Conservation (phyloP, 2,329 filamentous ascomycete species). For the Xylaria sp. region DNA sequence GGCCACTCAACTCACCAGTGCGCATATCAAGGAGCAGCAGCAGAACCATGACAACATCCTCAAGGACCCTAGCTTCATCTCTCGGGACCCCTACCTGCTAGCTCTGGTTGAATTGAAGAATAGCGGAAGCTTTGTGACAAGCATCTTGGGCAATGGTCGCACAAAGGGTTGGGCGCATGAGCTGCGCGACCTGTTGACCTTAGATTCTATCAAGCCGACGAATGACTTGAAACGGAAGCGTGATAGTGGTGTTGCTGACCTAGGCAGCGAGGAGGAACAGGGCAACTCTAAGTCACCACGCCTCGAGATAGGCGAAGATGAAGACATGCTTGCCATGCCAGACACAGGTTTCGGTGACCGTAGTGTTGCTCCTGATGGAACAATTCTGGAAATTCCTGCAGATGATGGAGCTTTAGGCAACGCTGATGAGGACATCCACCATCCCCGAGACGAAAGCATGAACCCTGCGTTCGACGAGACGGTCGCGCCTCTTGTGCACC, state of each 20-base stretch:
- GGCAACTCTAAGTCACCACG: constrained; percentile 71
- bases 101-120: constrained; percentile 92
- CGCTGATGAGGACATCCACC: constrained; percentile 54
- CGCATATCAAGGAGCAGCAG: constrained; percentile 85
- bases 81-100: constrained; percentile 83
- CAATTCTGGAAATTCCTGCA: constrained; percentile 68
- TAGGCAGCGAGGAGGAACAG: constrained; percentile 70
- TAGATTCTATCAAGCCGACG: constrained; percentile 77
- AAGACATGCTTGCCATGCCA: constrained; percentile 55
- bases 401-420: constrained; percentile 52
- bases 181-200: constrained; percentile 86
- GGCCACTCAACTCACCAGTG: constrained; percentile 76
- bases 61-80: constrained; percentile 80
- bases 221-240: constrained; percentile 93
- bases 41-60: constrained; percentile 85
- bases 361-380: constrained; percentile 63
- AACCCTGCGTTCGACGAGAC: constrained; percentile 79
- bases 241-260: constrained; percentile 82
- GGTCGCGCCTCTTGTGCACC: constrained; percentile 75
- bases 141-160: constrained; percentile 80
- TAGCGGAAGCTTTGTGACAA: constrained; percentile 86
- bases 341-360: constrained; percentile 60
- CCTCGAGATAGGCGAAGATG: constrained; percentile 71
- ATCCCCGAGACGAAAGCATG: constrained; percentile 51
- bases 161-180: constrained; percentile 88